Conservation (phyloP, 331 rosid species). For the Ulmus americana region DNA sequence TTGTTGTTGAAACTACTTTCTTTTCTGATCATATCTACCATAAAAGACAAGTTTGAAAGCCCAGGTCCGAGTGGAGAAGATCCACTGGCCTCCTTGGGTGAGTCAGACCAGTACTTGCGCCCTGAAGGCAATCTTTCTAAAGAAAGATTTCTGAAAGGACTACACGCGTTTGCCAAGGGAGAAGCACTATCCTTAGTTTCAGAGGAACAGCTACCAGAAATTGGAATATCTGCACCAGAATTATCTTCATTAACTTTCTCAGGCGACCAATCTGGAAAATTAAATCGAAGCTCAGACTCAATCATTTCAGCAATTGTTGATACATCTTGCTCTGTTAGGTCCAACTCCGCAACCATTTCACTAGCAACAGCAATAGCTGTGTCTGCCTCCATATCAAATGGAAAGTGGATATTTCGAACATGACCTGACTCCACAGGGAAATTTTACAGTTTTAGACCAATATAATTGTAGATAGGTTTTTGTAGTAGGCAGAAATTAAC, state of each 20-base stretch:
- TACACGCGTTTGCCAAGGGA: slow-evolving; percentile 27
- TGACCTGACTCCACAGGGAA: slow-evolving; percentile 42
- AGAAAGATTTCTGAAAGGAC: slow-evolving; percentile 38
- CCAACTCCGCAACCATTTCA: slow-evolving; percentile 94
- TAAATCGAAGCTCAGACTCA: slow-evolving; percentile 59
- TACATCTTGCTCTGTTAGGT: slow-evolving; percentile 84
- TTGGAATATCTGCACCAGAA: slow-evolving; percentile 28
- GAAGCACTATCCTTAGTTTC: slow-evolving; percentile 40
- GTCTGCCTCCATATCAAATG: slow-evolving; percentile 79
- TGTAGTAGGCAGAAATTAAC: neutral
- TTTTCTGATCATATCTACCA: slow-evolving; percentile 16
- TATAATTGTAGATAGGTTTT: neutral
- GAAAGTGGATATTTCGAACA: slow-evolving; percentile 85
- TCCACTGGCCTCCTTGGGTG: slow-evolving; percentile 59
- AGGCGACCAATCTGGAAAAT: slow-evolving; percentile 55
- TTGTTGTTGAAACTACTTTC: slow-evolving; percentile 25
- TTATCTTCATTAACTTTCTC: slow-evolving; percentile 26
- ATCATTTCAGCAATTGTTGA: slow-evolving; percentile 76
- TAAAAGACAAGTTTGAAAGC: slow-evolving; percentile 41
- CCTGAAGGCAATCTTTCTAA: slow-evolving; percentile 79
- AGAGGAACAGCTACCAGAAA: slow-evolving; percentile 27
- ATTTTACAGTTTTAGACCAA: slow-evolving; percentile 13
- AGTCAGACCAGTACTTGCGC: slow-evolving; percentile 82
- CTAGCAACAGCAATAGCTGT: slow-evolving; percentile 84
- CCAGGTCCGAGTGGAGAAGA: slow-evolving; percentile 41